Evolutionary conservation across 176 grass and related monocot species (phyloP), one percentile per base, ranked within the genome.

Genomic region (Aegilops speltoides): DNA sequence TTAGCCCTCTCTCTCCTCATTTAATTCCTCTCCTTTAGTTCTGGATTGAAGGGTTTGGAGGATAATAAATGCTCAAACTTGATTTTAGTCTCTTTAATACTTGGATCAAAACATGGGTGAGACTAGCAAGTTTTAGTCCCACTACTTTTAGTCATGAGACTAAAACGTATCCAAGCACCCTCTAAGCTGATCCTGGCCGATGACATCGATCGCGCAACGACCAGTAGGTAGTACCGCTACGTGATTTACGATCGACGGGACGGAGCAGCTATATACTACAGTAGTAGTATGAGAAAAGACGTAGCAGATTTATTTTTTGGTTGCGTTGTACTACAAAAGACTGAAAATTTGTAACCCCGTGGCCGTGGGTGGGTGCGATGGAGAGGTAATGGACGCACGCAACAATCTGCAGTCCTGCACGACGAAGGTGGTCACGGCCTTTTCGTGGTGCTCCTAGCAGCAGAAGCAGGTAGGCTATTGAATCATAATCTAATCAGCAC

Each of bases 401-500:
- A 31, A 36, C 76, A 17, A 61, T 24, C 17, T 68, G 15, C 68
- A 61, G 28, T 15, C 24, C 12, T 14, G 63, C 63, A 28, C 12
- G 25, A 26, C 63, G 74, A 84, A 84, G 64, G 2, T 79, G 50
- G 10, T 70, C 14, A 26, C 25, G 62, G 64, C 50, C 16, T 54
- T 54, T 54, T 19, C 50, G 19, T 54, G 16, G 50, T 54, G 6
- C 15, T 52, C 15, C 5, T 19, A 23, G n/a, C 2, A 17, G 85
- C 38, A 59, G 78, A 54, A 77, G 40, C 24, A 36, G 25, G 23
- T 10, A 19, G 28, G 60, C 28, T 12, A 48, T 71, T 22, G 63
- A 84, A 84, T 41, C 37, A 25, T 25, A 33, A 34, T 36, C 38
- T 25, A 33, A 34, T 36, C 38, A 41, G 76, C 87, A 80, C 87